A percentile compares a stretch with the other conserved stretches of the same genome.
phyloP scores from a whole-genome alignment of 1,139 yeast genomes.

The Yarrowia galli region DNA sequence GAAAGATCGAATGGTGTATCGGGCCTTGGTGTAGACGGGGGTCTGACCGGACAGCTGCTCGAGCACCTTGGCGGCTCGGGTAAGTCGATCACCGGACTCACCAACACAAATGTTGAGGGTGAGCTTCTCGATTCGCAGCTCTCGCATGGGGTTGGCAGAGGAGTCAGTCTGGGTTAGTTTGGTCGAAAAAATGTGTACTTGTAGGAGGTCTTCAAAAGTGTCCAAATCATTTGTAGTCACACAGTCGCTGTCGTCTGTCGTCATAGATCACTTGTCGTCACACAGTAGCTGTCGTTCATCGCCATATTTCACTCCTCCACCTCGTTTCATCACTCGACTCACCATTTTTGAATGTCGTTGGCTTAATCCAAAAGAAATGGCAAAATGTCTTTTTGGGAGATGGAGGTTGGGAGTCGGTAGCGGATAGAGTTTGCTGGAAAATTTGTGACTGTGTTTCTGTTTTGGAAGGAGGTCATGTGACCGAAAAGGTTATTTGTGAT shows the following conservation, averaged over 20 bases:
- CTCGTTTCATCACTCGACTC: constrained; percentile 19
- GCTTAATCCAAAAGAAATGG: constrained; percentile 36
- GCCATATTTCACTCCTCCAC: too few species aligned
- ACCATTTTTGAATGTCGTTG: constrained; percentile 38
- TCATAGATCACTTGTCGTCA: too few species aligned
- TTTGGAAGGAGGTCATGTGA: constrained; percentile 19
- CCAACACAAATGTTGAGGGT: constrained; percentile 99
- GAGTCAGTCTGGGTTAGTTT: constrained; percentile 48
- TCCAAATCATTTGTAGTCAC: too few species aligned
- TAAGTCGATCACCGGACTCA: constrained; percentile 99
- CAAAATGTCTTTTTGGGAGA: constrained; percentile 20
- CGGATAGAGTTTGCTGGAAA: constrained; percentile 21
- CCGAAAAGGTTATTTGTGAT: neutral
- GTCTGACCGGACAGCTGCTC: constrained; percentile 99
- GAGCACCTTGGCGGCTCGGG: constrained; percentile 99
- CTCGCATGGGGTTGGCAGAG: constrained; percentile 87
- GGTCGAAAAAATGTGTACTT: too few species aligned
- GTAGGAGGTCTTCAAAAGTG: too few species aligned
- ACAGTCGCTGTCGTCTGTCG: neutral
- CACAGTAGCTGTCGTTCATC: too few species aligned
- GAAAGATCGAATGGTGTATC: constrained; percentile 99
- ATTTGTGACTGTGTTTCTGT: constrained; percentile 34
- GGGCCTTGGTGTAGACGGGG: constrained; percentile 99
- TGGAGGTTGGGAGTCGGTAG: constrained; percentile 30
- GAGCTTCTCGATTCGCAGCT: constrained; percentile 98